Evolutionary conservation across 2,329 filamentous ascomycete species (phyloP).

Genomic region (Diaporthe caulivora): DNA sequence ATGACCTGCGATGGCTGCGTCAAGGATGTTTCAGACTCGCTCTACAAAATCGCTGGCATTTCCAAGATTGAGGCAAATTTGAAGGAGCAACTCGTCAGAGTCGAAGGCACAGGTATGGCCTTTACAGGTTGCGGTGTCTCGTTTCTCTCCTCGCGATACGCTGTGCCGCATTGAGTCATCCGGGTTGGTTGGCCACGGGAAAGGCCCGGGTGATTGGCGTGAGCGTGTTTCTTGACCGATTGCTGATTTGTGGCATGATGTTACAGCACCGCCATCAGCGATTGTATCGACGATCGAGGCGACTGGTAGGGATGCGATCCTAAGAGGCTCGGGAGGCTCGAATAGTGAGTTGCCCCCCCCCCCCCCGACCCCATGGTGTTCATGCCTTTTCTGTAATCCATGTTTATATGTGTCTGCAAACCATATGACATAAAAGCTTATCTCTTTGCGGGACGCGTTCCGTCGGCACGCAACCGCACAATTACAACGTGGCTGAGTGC

Average conservation of each 20-base stretch:
- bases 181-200: not conserved
- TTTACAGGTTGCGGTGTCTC: slow-evolving; percentile 7
- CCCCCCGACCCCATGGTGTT: not conserved
- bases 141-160: slow-evolving; percentile 15
- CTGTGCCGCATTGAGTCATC: not conserved
- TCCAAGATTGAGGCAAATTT: slow-evolving; percentile 86
- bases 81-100: slow-evolving; percentile 83
- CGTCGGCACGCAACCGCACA: not conserved
- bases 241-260: slow-evolving; percentile 28
- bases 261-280: slow-evolving; percentile 81
- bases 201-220: slow-evolving; percentile 3
- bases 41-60: slow-evolving; percentile 84
- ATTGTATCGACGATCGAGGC: slow-evolving; percentile 91
- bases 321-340: slow-evolving; percentile 87
- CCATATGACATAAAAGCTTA: slow-evolving; percentile 7
- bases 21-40: slow-evolving; percentile 83
- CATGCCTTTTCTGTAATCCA: not conserved
- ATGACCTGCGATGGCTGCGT: slow-evolving; percentile 93
- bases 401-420: slow-evolving; percentile 18
- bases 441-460: slow-evolving; percentile 1
- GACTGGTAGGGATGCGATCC: slow-evolving; percentile 92
- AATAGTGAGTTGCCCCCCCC: slow-evolving; percentile 74
- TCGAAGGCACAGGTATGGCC: slow-evolving; percentile 81
- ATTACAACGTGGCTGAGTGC: not conserved
- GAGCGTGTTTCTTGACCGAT: not conserved